Conservation (phyloP, 176 grass and related monocot genomes). For the Oryza meridionalis region DNA sequence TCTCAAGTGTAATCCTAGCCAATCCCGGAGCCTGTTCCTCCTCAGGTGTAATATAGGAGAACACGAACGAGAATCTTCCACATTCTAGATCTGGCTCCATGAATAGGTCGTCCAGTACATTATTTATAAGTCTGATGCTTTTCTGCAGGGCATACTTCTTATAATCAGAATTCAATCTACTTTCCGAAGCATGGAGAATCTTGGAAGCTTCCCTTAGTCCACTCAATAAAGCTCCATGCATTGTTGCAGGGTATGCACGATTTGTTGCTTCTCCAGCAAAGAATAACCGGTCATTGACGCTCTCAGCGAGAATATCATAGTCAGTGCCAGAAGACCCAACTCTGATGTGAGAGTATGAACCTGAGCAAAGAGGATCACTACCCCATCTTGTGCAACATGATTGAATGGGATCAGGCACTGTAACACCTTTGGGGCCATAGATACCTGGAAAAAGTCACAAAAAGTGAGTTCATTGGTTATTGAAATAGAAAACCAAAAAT, state of each 20-base stretch:
- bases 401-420: slow-evolving; percentile 84
- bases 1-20: slow-evolving; percentile 59
- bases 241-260: slow-evolving; percentile 85
- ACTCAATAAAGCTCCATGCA: slow-evolving; percentile 96
- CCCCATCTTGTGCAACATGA: slow-evolving; percentile 96
- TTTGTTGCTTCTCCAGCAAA: slow-evolving; percentile 92
- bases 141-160: slow-evolving; percentile 59
- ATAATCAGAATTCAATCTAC: slow-evolving; percentile 35
- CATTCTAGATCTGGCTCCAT: slow-evolving; percentile 78
- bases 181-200: slow-evolving; percentile 55
- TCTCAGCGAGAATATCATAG: slow-evolving; percentile 83
- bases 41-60: slow-evolving; percentile 47
- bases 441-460: slow-evolving; percentile 61
- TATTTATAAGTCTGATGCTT: slow-evolving; percentile 38
- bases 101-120: slow-evolving; percentile 63
- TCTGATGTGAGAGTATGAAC: slow-evolving; percentile 93
- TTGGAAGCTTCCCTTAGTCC: slow-evolving; percentile 84
- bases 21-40: slow-evolving; percentile 61
- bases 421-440: slow-evolving; percentile 76
- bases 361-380: slow-evolving; percentile 70
- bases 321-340: slow-evolving; percentile 90
- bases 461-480: neutral
- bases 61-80: slow-evolving; percentile 70
- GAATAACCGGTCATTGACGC: slow-evolving; percentile 65
- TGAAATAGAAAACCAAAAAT: neutral